phyloP scores from a whole-genome alignment of 2,329 filamentous ascomycete species.

The Taxawa tesnikishii region DNA sequence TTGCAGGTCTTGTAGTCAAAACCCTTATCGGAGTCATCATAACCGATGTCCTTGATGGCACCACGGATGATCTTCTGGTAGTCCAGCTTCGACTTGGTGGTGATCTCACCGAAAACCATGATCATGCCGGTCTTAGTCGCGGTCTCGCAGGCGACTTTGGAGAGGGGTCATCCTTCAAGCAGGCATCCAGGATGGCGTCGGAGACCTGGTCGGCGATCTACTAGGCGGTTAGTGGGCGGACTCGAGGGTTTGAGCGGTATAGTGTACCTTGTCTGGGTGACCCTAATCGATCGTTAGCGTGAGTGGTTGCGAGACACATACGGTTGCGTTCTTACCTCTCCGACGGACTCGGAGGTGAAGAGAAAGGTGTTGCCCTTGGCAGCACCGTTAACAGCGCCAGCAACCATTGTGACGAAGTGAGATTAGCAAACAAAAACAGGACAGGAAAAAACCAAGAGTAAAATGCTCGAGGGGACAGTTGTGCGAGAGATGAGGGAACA shows the following conservation, averaged over 20 bases:
- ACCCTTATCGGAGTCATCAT: conserved; percentile 92
- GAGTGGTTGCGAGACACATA: conserved; percentile 5
- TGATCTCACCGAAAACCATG: conserved; percentile 98
- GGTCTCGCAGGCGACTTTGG: conserved; percentile 97
- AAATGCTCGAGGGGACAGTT: no score
- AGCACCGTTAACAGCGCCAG: conserved; percentile 11
- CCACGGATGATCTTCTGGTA: conserved; percentile 96
- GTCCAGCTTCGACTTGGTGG: conserved; percentile 88
- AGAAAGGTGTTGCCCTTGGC: conserved; percentile 14
- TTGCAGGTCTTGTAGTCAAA: conserved; percentile 99
- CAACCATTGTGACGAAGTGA: conserved; percentile 9
- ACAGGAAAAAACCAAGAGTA: no score
- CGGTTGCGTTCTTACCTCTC: conserved; percentile 29
- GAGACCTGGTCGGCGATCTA: conserved; percentile 73
- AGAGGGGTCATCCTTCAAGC: conserved; percentile 89
- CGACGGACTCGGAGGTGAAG: conserved; percentile 41
- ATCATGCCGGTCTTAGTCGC: conserved; percentile 99
- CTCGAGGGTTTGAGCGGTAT: conserved; percentile 5
- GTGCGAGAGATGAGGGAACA: conserved; percentile 1
- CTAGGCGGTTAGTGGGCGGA: conserved; percentile 5
- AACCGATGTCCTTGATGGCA: conserved; percentile 96
- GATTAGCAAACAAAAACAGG: conserved; percentile 4
- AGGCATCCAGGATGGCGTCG: conserved; percentile 97
- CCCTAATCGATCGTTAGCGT: conserved; percentile 16
- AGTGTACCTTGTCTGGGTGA: conserved; percentile 18